phyloP scores from a whole-genome alignment of 2,329 filamentous ascomycete species.

The Fusarium penzigii region DNA sequence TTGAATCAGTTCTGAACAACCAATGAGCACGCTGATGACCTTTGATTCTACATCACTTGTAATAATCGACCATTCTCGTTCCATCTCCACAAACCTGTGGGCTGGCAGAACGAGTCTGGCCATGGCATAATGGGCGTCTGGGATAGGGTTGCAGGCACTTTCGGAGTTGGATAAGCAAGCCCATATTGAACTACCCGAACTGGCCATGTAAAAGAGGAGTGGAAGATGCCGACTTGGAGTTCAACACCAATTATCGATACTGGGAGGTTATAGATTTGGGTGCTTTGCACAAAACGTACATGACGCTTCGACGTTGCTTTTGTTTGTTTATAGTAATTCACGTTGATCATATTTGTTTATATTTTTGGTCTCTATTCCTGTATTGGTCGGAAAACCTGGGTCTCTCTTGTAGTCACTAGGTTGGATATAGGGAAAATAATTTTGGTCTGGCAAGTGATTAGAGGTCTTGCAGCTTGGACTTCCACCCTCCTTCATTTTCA shows the following conservation, averaged over 20 bases:
- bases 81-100: too few species aligned
- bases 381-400: too few species aligned
- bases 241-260: not conserved
- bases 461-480: not conserved
- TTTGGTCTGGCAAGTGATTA: too few species aligned
- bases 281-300: not conserved
- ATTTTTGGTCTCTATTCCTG: too few species aligned
- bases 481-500: slow-evolving; percentile 28
- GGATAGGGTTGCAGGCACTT: not conserved
- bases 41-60: not conserved
- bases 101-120: too few species aligned
- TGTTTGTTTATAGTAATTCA: not conserved
- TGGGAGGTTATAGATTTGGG: not conserved
- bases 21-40: not conserved
- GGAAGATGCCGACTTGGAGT: not conserved
- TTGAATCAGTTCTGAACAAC: not conserved
- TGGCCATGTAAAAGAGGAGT: not conserved
- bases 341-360: not conserved
- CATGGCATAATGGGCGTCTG: not conserved
- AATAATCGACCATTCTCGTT: too few species aligned
- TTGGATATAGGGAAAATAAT: too few species aligned
- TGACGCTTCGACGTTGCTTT: not conserved
- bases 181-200: not conserved
- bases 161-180: not conserved
- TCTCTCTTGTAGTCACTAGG: too few species aligned